Evolutionary conservation across 257 asterid genomes (phyloP).

Genomic region (Capsicum baccatum): DNA sequence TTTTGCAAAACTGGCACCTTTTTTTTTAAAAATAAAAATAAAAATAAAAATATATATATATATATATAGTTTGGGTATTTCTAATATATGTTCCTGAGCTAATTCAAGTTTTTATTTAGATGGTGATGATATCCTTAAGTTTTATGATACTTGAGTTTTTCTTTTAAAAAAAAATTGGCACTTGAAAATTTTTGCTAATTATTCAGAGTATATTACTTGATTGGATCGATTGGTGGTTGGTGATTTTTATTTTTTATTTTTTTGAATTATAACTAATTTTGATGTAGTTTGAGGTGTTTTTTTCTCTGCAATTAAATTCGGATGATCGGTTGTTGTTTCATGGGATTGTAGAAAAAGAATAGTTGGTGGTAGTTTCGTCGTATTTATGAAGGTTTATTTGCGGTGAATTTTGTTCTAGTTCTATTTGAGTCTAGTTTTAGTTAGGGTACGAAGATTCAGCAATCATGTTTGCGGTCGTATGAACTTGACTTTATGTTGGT

Average conservation of each 20-base stretch:
- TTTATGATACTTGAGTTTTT: no score
- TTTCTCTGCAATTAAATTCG: neutral
- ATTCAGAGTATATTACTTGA: neutral
- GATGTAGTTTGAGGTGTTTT: neutral
- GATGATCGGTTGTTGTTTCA: neutral
- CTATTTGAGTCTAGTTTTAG: neutral
- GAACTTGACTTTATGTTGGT: neutral
- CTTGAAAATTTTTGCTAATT: neutral
- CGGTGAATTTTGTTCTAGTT: neutral
- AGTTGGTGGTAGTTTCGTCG: neutral
- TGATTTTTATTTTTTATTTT: neutral
- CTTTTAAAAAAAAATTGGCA: no score
- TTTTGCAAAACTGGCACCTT: neutral
- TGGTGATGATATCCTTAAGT: no score
- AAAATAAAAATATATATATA: no score
- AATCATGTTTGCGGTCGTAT: constrained; percentile 3
- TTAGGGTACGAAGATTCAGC: neutral
- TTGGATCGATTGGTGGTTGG: neutral
- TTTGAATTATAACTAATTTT: neutral
- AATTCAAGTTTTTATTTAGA: no score
- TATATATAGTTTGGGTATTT: no score
- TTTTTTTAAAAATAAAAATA: no score
- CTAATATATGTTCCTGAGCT: no score
- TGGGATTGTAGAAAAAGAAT: neutral
- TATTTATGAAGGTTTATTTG: neutral